Base-by-base conservation (phyloP, 495 filamentous ascomycete species). In the Barbatosphaeria neglecta region DNA sequence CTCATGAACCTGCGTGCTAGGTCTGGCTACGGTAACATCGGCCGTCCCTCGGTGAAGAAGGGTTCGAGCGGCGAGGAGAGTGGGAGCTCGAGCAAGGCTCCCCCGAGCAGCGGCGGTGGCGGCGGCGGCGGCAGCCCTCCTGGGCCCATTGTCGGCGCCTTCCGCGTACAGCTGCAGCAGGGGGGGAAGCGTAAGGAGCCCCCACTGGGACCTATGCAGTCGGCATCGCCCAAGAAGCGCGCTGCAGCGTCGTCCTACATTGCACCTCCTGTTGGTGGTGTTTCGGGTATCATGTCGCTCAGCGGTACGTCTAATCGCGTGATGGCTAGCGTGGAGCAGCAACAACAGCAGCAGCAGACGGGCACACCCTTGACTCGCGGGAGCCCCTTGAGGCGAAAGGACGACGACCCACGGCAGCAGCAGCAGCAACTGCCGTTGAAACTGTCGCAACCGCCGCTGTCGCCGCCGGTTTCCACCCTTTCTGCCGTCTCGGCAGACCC, bases 1-100 rank as follows among this genome's bases (percentile, higher is more conserved):
- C 38, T 73, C 18, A 58, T 58, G 22, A 43, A 51, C 5, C 45
- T 72, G n/a, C 61, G 70, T 17, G 45, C 51, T 13, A 68, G 65
- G 58, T 61, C 62, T 44, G 70, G 70, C 0, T 68, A 67, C 38
- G 62, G 63, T 8, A 69, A 69, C 41, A 72, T 74, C 16, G 70
- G 70, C 2, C 56, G 70, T 4, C 70, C 70, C 7, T 67, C 67
- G 1, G 66, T 60, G 0, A 64, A 66, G 43, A 57, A 61, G 43
- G 44, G 13, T 11, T 10, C 31, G 2, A 11, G 31, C 31, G 13
- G 4, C 11, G 13, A n/a, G 5, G 31, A 35, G 13, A 16, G 31
- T n/a, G 13, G n/a, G 28, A 11, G 27, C 27, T 10, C 27, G 2
- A 3, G 3, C 7, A 13, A 13, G 7, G 27, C 27, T 31, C 9